These are phyloP conservation scores for Coix lacrymajobi DNA, from an alignment of 176 grass and related monocot genomes.

Conservation along the genomic window DNA sequence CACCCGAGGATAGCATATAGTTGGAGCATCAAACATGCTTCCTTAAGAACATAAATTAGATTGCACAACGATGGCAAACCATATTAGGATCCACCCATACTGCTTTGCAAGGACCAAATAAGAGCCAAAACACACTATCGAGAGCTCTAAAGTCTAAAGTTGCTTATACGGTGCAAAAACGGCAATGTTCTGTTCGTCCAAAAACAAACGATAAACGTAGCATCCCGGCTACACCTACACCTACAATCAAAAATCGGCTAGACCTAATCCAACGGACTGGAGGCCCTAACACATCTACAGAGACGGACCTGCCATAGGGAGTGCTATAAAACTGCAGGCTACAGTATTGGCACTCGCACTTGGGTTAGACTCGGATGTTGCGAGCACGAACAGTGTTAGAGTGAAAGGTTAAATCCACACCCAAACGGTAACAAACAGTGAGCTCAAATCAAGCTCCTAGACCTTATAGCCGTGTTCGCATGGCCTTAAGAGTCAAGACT, in stretches of 20 bases:
- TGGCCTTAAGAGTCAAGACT: neutral
- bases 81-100: neutral
- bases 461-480: neutral
- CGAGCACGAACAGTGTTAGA: neutral
- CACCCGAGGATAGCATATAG: neutral
- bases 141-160: neutral
- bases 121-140: neutral
- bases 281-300: neutral
- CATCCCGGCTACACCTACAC: neutral
- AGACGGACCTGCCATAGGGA: neutral
- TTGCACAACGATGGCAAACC: no score
- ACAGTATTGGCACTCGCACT: neutral
- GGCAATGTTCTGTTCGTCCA: neutral
- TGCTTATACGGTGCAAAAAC: neutral
- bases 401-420: no score
- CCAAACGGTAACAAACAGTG: neutral
- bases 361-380: neutral
- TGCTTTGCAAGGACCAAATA: neutral
- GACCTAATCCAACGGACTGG: neutral
- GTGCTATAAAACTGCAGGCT: neutral
- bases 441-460: slow-evolving; percentile 5
- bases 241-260: neutral
- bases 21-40: neutral
- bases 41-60: neutral
- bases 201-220: neutral